These are phyloP conservation scores for Staphylotrichum tortipilum DNA, from an alignment of 495 filamentous ascomycete genomes.

Conservation along the genomic window DNA sequence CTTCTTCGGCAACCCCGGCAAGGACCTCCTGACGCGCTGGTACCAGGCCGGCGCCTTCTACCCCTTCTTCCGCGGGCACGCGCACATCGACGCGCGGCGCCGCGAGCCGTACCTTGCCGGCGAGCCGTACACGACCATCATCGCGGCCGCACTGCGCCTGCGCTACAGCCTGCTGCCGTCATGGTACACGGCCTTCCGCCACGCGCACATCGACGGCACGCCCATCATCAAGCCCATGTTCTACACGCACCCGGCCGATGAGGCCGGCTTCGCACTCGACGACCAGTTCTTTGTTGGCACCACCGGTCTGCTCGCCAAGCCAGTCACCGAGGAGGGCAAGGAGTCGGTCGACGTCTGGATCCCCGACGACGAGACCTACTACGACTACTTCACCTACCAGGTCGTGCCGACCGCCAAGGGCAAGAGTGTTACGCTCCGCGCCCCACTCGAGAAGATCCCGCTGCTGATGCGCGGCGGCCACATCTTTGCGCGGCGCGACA, in stretches of 20 bases:
- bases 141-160: slow-evolving; percentile 76
- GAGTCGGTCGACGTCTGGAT: slow-evolving; percentile 73
- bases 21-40: slow-evolving; percentile 86
- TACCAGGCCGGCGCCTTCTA: slow-evolving; percentile 97
- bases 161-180: slow-evolving; percentile 83
- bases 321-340: slow-evolving; percentile 67
- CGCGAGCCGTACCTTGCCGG: slow-evolving; percentile 86
- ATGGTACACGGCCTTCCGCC: slow-evolving; percentile 96
- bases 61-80: slow-evolving; percentile 97
- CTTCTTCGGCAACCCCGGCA: slow-evolving; percentile 93
- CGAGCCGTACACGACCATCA: slow-evolving; percentile 77
- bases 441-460: slow-evolving; percentile 78
- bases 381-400: slow-evolving; percentile 84
- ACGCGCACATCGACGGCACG: slow-evolving; percentile 69
- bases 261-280: slow-evolving; percentile 76
- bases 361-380: slow-evolving; percentile 79
- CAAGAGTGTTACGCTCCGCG: slow-evolving; percentile 55
- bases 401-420: slow-evolving; percentile 58
- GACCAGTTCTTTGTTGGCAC: slow-evolving; percentile 87
- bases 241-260: slow-evolving; percentile 82
- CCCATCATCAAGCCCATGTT: slow-evolving; percentile 88
- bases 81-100: slow-evolving; percentile 89
- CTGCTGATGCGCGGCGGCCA: slow-evolving; percentile 87
- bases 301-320: slow-evolving; percentile 82
- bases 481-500: slow-evolving; percentile 82